phyloP scores from a whole-genome alignment of 2,329 filamentous ascomycete genomes.

The Nectriaceae sp. region DNA sequence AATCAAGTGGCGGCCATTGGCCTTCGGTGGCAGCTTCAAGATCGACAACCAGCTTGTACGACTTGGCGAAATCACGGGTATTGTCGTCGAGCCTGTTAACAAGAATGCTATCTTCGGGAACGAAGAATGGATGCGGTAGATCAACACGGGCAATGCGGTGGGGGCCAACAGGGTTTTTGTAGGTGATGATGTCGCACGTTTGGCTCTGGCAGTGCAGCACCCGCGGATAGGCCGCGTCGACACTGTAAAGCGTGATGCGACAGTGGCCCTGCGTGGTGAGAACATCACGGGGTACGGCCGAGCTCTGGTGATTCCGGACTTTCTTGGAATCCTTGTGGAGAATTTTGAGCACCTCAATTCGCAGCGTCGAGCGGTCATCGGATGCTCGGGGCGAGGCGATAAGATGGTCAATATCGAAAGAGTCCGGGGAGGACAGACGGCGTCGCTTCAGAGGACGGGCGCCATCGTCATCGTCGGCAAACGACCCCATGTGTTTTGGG shows the following conservation, averaged over 20 bases:
- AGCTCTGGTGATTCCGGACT: conserved; percentile 30
- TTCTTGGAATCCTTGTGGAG: conserved; percentile 49
- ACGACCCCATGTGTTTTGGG: conserved; percentile 35
- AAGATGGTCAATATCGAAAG: conserved; percentile 34
- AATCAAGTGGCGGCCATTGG: conserved; percentile 54
- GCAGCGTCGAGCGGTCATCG: conserved; percentile 44
- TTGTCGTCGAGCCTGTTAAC: conserved; percentile 50
- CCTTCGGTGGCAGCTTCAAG: conserved; percentile 51
- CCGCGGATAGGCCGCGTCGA: conserved; percentile 37
- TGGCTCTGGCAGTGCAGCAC: conserved; percentile 57
- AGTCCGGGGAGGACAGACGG: conserved; percentile 45
- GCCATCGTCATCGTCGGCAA: conserved; percentile 37
- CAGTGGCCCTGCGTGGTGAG: conserved; percentile 38
- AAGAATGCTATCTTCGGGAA: conserved; percentile 54
- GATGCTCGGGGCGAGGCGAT: conserved; percentile 32
- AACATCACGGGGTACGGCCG: conserved; percentile 31
- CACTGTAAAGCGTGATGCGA: conserved; percentile 40
- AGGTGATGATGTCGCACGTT: conserved; percentile 53
- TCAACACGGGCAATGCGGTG: conserved; percentile 51
- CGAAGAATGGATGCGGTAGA: conserved; percentile 50
- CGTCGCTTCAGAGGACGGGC: conserved; percentile 51
- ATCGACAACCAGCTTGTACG: conserved; percentile 54
- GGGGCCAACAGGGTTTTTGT: conserved; percentile 48
- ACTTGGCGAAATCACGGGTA: conserved; percentile 49
- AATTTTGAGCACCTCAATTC: conserved; percentile 56